These are phyloP conservation scores for Curvularia eragrostidis DNA, from an alignment of 2,329 filamentous ascomycete species.

Conservation along the genomic window DNA sequence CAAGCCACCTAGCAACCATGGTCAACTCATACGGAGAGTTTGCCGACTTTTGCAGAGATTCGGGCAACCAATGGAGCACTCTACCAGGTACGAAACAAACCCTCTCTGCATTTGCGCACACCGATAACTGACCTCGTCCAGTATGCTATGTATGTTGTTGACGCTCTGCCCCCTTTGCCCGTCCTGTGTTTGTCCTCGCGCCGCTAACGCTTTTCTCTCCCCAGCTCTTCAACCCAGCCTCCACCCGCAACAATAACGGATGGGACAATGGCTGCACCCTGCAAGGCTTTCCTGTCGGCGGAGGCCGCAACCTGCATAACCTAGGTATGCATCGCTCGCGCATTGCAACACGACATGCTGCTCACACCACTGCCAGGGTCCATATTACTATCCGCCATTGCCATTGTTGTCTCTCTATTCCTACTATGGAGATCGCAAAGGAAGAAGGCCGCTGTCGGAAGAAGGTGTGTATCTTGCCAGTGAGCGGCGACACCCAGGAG, in stretches of 20 bases:
- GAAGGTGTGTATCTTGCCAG: conserved; percentile 67
- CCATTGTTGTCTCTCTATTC: conserved; percentile 71
- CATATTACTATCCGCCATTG: conserved; percentile 79
- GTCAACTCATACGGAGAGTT: conserved; percentile 46
- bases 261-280: conserved; percentile 73
- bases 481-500: background rate
- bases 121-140: conserved; percentile 36
- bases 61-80: conserved; percentile 51
- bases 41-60: conserved; percentile 59
- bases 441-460: conserved; percentile 91
- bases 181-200: conserved; percentile 18
- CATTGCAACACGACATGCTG: conserved; percentile 8
- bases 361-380: conserved; percentile 67
- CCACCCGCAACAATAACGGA: conserved; percentile 67
- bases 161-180: conserved; percentile 13
- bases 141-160: conserved; percentile 57
- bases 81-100: conserved; percentile 46
- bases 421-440: conserved; percentile 81
- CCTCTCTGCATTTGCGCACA: conserved; percentile 5
- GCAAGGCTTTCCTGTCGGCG: conserved; percentile 74
- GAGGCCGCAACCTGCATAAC: conserved; percentile 75
- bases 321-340: conserved; percentile 66
- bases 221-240: conserved; percentile 69
- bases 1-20: conserved; percentile 36
- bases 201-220: conserved; percentile 37